These are phyloP conservation scores for Lactifluus hygrophoroides DNA, from an alignment of 768 basidiomycete genomes.

Conservation along the genomic window DNA sequence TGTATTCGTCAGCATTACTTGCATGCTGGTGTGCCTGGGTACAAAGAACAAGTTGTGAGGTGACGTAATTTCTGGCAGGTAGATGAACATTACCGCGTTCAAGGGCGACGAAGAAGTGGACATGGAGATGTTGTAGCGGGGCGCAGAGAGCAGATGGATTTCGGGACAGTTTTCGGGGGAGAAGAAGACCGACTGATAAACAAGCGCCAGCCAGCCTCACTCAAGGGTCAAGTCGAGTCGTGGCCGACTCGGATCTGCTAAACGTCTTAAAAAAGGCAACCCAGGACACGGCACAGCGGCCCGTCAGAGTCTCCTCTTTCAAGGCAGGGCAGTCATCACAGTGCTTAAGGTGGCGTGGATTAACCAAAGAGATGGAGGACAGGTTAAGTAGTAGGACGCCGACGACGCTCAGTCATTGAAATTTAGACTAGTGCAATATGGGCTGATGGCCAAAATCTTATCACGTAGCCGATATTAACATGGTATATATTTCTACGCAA, in stretches of 20 bases:
- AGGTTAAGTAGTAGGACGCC: background rate
- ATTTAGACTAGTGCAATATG: background rate
- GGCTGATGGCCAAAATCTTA: background rate
- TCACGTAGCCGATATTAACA: constrained; percentile 1
- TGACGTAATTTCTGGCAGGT: background rate
- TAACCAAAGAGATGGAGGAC: background rate
- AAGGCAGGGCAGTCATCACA: background rate
- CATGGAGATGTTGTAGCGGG: constrained; percentile 15
- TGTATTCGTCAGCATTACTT: constrained; percentile 68
- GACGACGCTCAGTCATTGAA: background rate
- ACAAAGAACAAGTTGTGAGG: constrained; percentile 9
- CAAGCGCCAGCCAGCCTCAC: background rate
- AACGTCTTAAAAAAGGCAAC: background rate
- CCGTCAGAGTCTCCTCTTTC: background rate
- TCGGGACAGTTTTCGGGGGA: background rate
- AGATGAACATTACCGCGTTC: constrained; percentile 20
- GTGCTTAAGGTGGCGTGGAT: no score
- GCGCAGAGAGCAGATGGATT: background rate
- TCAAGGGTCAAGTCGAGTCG: no score
- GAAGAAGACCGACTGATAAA: no score
- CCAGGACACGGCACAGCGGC: constrained; percentile 7
- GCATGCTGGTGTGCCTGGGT: constrained; percentile 74
- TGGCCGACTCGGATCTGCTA: background rate
- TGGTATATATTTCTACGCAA: background rate
- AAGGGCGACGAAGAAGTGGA: constrained; percentile 22